phyloP scores from a whole-genome alignment of 1,139 yeast species.

The Candida sp. region DNA sequence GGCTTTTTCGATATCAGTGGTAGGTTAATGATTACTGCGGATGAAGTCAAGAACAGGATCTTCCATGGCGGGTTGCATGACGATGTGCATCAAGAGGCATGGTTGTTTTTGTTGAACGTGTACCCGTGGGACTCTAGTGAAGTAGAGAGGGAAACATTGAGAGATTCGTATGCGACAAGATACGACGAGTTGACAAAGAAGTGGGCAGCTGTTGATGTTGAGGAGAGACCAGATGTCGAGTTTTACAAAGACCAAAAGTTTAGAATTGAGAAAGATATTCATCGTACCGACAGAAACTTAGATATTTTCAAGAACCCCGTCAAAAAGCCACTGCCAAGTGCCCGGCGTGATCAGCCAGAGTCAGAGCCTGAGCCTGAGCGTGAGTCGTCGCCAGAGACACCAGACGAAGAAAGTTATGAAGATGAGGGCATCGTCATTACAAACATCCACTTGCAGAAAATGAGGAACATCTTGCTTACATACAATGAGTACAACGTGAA shows the following conservation, averaged over 20 bases:
- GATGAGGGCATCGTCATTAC: conserved; percentile 56
- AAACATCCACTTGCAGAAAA: conserved; percentile 68
- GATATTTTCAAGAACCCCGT: conserved; percentile 57
- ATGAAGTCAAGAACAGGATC: conserved; percentile 79
- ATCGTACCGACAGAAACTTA: conserved; percentile 85
- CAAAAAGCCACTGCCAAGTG: conserved; percentile 14
- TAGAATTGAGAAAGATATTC: conserved; percentile 93
- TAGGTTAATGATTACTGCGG: conserved; percentile 67
- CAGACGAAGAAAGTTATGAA: conserved; percentile 50
- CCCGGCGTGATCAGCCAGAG: no score
- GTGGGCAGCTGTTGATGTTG: conserved; percentile 69
- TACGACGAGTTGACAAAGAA: conserved; percentile 68
- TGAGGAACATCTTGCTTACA: conserved; percentile 83
- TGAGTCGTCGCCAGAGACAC: conserved; percentile 51
- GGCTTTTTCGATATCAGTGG: conserved; percentile 84
- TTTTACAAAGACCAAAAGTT: conserved; percentile 90
- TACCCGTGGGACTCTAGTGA: conserved; percentile 87
- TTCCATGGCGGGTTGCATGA: conserved; percentile 88
- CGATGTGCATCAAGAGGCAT: conserved; percentile 69
- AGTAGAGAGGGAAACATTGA: conserved; percentile 67
- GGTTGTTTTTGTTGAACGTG: conserved; percentile 85
- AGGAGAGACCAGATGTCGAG: conserved; percentile 59
- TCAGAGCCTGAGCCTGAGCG: conserved; percentile 18
- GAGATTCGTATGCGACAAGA: conserved; percentile 60
- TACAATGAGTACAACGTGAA: conserved; percentile 84